Conservation (phyloP, 2,329 filamentous ascomycete genomes). For the Hirsutella thompsonii region DNA sequence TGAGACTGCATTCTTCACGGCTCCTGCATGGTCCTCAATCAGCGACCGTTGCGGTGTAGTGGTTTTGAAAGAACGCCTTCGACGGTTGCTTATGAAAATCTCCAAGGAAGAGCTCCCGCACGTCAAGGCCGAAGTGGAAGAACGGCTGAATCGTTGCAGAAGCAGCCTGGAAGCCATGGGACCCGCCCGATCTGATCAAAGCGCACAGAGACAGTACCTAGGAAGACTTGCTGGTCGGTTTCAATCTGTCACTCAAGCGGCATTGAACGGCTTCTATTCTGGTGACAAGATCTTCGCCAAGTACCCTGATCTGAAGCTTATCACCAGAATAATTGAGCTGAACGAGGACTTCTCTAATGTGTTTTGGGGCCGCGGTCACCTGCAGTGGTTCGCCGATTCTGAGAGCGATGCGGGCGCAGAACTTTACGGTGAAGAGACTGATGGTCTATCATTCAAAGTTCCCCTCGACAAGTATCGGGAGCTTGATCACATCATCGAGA, state of each 20-base stretch:
- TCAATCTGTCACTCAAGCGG: slow-evolving; percentile 12
- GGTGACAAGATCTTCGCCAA: slow-evolving; percentile 16
- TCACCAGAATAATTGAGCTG: slow-evolving; percentile 23
- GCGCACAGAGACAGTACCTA: slow-evolving; percentile 21
- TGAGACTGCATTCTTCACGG: slow-evolving; percentile 25
- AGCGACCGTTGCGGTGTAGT: slow-evolving; percentile 19
- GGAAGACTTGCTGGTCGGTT: slow-evolving; percentile 19
- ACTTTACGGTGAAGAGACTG: background rate
- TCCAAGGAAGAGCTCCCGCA: slow-evolving; percentile 25
- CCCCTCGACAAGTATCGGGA: slow-evolving; percentile 1
- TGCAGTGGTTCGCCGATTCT: slow-evolving; percentile 1
- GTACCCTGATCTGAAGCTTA: slow-evolving; percentile 16
- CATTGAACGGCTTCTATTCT: slow-evolving; percentile 22
- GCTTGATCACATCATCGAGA: slow-evolving; percentile 2
- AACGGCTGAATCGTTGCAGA: slow-evolving; percentile 5
- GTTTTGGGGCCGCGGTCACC: slow-evolving; percentile 14
- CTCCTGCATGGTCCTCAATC: slow-evolving; percentile 20
- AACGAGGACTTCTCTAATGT: slow-evolving; percentile 21
- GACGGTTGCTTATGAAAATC: slow-evolving; percentile 24
- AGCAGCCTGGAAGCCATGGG: slow-evolving; percentile 17
- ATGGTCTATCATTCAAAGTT: too few species aligned
- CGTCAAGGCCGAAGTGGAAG: slow-evolving; percentile 17
- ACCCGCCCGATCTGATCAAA: slow-evolving; percentile 10
- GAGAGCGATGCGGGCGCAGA: background rate
- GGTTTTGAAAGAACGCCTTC: slow-evolving; percentile 21